phyloP scores from a whole-genome alignment of 306 rosid species.

The Dicorynia guianensis region DNA sequence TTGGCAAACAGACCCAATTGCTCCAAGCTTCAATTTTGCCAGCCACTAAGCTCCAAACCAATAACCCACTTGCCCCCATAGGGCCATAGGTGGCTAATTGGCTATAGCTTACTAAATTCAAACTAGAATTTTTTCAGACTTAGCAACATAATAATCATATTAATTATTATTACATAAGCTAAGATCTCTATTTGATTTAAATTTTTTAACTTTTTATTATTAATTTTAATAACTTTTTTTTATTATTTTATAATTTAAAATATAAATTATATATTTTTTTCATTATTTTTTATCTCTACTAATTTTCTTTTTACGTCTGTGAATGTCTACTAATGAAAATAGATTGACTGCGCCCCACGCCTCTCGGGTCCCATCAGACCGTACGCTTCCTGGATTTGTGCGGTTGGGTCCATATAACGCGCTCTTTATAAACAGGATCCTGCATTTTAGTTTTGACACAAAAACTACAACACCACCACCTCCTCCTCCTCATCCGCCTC shows the following conservation, averaged over 20 bases:
- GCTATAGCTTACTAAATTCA: background rate
- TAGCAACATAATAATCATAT: background rate
- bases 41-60: background rate
- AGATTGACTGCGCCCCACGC: background rate
- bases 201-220: too few relatives aligned
- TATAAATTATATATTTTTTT: too few relatives aligned
- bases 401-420: conserved; percentile 6
- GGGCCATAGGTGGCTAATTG: too few relatives aligned
- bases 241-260: too few relatives aligned
- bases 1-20: background rate
- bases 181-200: too few relatives aligned
- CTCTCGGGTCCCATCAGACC: background rate
- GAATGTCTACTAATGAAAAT: too few relatives aligned
- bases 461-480: background rate
- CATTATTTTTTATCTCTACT: too few relatives aligned
- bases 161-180: background rate
- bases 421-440: conserved; percentile 17
- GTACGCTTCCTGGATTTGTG: too few relatives aligned
- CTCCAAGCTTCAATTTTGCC: background rate
- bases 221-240: too few relatives aligned
- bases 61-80: background rate
- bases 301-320: too few relatives aligned
- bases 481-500: background rate
- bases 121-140: background rate
- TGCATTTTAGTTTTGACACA: too few relatives aligned